A percentile compares a stretch with the other conserved stretches of the same genome.
These are phyloP conservation scores for Silene noctiflora DNA, from an alignment of 179 eudicot species.

Conservation along the genomic window DNA sequence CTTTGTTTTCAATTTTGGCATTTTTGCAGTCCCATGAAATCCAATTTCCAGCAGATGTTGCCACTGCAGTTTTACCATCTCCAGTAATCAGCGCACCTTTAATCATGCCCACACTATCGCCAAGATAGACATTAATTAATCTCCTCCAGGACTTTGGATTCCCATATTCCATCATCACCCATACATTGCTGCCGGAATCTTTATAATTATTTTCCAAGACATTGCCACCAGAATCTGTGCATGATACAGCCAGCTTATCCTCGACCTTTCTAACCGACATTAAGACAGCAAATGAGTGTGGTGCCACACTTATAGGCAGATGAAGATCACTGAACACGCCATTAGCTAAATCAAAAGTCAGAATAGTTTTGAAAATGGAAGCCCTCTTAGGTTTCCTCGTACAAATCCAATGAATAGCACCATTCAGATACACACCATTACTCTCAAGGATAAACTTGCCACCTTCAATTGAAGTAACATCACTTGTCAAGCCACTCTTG, in stretches of 20 bases:
- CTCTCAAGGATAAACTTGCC: constrained; percentile 1
- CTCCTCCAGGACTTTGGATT: constrained; percentile 18
- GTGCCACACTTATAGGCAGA: constrained; percentile 12
- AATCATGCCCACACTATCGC: constrained; percentile 21
- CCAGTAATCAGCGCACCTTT: constrained; percentile 16
- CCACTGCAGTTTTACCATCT: constrained; percentile 20
- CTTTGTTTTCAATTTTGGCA: constrained; percentile 11
- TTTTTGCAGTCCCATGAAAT: constrained; percentile 24
- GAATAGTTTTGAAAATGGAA: constrained; percentile 2
- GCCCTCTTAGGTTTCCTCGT: constrained; percentile 1
- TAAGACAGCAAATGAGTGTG: constrained; percentile 9
- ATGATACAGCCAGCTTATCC: constrained; percentile 28
- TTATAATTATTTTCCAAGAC: constrained; percentile 1
- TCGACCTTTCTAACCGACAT: constrained; percentile 18
- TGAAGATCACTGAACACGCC: constrained; percentile 1
- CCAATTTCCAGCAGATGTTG: constrained; percentile 28
- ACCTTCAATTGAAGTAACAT: background rate
- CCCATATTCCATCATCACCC: constrained; percentile 30
- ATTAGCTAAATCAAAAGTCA: constrained; percentile 15
- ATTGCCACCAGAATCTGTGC: constrained; percentile 17
- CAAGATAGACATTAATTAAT: constrained; percentile 20
- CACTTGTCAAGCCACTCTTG: constrained; percentile 15
- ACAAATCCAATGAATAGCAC: constrained; percentile 23
- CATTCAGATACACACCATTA: constrained; percentile 19
- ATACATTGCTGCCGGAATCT: constrained; percentile 12